These are phyloP conservation scores for Fusarium udum DNA, from an alignment of 2,329 filamentous ascomycete genomes.

Conservation along the genomic window DNA sequence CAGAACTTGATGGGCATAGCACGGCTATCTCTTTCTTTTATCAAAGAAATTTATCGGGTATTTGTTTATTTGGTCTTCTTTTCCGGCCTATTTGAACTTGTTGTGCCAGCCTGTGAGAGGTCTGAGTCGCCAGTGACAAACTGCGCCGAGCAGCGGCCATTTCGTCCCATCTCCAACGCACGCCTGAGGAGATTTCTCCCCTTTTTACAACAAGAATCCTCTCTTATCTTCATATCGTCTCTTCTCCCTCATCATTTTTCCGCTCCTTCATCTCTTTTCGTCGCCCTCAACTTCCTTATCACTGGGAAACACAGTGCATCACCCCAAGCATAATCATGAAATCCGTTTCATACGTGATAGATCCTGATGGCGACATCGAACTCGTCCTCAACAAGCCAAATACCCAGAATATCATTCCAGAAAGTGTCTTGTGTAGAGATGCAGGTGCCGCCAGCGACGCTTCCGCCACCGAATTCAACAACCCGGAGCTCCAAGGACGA, in stretches of 20 bases:
- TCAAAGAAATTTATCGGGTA: neutral
- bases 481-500: neutral
- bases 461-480: neutral
- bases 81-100: too few relatives aligned
- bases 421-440: neutral
- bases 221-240: too few relatives aligned
- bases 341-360: neutral
- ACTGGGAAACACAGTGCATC: too few relatives aligned
- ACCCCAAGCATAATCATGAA: neutral
- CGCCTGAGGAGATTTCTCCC: neutral
- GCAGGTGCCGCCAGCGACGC: fast-evolving
- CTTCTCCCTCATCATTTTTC: too few relatives aligned
- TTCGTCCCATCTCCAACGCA: neutral
- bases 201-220: fast-evolving
- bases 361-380: neutral
- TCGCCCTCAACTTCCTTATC: neutral
- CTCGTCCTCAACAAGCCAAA: neutral
- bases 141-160: neutral
- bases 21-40: fast-evolving
- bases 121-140: neutral
- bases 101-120: neutral
- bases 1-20: fast-evolving
- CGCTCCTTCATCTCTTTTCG: neutral
- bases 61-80: too few relatives aligned
- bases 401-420: neutral